Evolutionary conservation across 768 basidiomycete genomes (phyloP).

Genomic region (Lyophyllum atratum): DNA sequence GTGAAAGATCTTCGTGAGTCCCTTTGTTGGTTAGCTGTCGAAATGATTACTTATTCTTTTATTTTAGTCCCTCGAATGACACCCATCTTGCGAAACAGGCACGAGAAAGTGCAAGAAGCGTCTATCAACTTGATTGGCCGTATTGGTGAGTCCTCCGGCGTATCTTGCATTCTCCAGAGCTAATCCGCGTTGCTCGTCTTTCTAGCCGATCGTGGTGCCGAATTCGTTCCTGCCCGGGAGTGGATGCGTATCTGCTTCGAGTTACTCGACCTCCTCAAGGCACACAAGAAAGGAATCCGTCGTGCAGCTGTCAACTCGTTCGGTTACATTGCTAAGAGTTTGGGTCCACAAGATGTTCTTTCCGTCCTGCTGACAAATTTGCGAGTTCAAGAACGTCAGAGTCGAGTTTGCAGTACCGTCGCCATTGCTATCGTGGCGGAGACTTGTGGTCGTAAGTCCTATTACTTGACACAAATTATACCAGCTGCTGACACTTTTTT

Average conservation of each 20-base stretch:
- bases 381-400: slow-evolving; percentile 98
- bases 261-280: slow-evolving; percentile 92
- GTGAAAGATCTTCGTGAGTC: slow-evolving; percentile 96
- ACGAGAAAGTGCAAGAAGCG: slow-evolving; percentile 99
- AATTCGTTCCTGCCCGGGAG: slow-evolving; percentile 97
- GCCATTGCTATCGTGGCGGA: slow-evolving; percentile 96
- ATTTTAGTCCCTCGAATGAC: slow-evolving; percentile 97
- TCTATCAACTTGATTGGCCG: slow-evolving; percentile 99
- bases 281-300: slow-evolving; percentile 98
- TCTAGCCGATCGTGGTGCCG: slow-evolving; percentile 93
- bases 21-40: neutral
- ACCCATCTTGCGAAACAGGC: slow-evolving; percentile 97
- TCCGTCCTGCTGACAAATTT: slow-evolving; percentile 95
- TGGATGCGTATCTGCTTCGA: slow-evolving; percentile 99
- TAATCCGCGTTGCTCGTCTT: slow-evolving; percentile 17
- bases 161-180: neutral
- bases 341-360: slow-evolving; percentile 98
- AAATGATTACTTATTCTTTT: neutral
- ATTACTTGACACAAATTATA: neutral
- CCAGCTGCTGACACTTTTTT: slow-evolving; percentile 2
- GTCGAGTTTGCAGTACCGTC: slow-evolving; percentile 97
- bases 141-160: slow-evolving; percentile 56
- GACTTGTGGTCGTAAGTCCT: slow-evolving; percentile 75
- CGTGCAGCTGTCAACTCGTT: slow-evolving; percentile 99
- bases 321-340: slow-evolving; percentile 98